Base-by-base conservation (phyloP, 75 land plant genomes). In the Cryptomeria japonica region DNA sequence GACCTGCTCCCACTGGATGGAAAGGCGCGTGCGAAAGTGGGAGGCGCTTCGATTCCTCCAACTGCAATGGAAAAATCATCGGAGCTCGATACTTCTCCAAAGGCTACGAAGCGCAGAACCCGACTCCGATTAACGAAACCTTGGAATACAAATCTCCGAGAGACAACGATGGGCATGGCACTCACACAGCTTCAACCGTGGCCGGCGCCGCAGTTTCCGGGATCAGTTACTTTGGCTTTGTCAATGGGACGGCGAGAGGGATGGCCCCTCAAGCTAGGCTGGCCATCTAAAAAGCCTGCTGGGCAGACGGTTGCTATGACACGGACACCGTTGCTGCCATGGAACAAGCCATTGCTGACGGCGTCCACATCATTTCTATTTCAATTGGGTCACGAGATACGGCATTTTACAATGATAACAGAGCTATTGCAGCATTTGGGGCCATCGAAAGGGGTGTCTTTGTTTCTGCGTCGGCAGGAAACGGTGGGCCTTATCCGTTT, bases 61-160 rank as follows among this genome's bases (percentile, higher is more conserved):
- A 93, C 90, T 95, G 96, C 87, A 95, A 95, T 87, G 78, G 86
- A 37, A 96, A 96, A 93, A 91, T 96, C 70, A 88, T 93, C 84
- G 94, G 95, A 1, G 94, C 95, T 9, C 85, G 92, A 46, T 89
- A 77, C 56, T 94, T 91, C 55, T 87, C 86, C 41, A 93, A 92
- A 46, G 98, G 98, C 11, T 95, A 95, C 80, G 94, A 94, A 16
- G 4, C 16, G 83, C 88, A 56, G 31, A 85, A n/a, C n/a, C n/a
- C n/a, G n/a, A n/a, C 47, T 61, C 68, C 22, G 28, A 61, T 61
- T 61, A 61, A 32, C n/a, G n/a, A n/a, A n/a, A n/a, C n/a, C n/a
- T n/a, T n/a, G n/a, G n/a, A n/a, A n/a, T n/a, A n/a, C 53, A 36
- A 36, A 44, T 90, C 90, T 61, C 75, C 89, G 7, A 38, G 90